Evolutionary conservation across 169 alveolate species (phyloP), one percentile per base, ranked within the genome.

Genomic region (Plasmodium cynomolgi): DNA sequence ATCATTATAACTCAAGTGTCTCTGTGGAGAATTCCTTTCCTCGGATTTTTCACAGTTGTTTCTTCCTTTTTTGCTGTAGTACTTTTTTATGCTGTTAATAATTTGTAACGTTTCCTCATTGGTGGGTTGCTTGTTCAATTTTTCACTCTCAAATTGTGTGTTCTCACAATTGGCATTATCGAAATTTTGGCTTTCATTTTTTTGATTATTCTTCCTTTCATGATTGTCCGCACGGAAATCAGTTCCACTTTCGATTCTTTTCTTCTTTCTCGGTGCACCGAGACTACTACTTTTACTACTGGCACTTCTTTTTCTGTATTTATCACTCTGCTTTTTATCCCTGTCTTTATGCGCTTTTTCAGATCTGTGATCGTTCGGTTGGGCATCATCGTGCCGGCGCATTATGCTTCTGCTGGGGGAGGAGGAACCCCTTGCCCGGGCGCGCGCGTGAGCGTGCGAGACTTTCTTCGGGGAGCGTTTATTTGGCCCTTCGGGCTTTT

Each of bases 51-150:
- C 33, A 6, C 37, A 2, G 17, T 68, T 44, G 29, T 58, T 72
- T 1, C 62, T 50, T 37, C 68, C 80, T 34, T 80, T 90, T 80
- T 90, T 62, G 3, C 83, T 90, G 31, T 90, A 90, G 82, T 90
- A 90, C 34, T 90, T 90, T 80, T 90, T 90, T 37, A 90, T 74
- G 34, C 79, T 58, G 73, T 81, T 90, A 39, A 90, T 37, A 58
- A 90, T 58, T 56, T 62, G 44, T 72, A 90, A 31, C 2, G 94
- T 90, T 90, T 90, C 91, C 7, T 80, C 79, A 23, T 68, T 50
- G 31, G 26, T 75, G 47, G 26, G 34, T 33, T 34, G 23, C 34
- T 75, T 75, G 44, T 33, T 75, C 29, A 33, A 4, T 75, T 75
- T 75, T 26, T 31, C 44, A 17, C 29, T 34, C 23, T 75, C 56